Percentiles rank a stretch among this genome's conserved stretches.
Evolutionary conservation across 2,329 filamentous ascomycete species (phyloP).

Genomic region (Fonsecaea nubica): DNA sequence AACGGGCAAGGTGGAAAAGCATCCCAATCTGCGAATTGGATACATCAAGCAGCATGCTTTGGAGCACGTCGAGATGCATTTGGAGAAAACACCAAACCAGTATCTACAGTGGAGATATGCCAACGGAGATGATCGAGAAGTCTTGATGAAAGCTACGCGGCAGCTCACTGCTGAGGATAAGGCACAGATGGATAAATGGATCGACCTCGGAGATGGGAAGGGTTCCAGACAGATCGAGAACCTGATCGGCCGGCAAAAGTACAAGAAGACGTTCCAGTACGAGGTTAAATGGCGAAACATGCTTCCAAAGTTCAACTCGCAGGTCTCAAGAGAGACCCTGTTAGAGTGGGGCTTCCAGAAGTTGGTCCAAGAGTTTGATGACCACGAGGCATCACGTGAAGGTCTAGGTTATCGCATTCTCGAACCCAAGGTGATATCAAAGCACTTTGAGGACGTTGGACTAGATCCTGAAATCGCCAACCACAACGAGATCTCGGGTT

Average conservation of each 20-base stretch:
- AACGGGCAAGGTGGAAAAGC: constrained; percentile 89
- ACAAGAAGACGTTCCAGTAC: constrained; percentile 76
- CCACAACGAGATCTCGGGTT: constrained; percentile 95
- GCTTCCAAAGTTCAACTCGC: constrained; percentile 90
- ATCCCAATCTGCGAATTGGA: constrained; percentile 96
- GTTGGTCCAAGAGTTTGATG: constrained; percentile 95
- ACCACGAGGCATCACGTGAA: constrained; percentile 97
- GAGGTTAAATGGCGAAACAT: constrained; percentile 78
- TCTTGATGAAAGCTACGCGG: constrained; percentile 96
- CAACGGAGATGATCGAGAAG: constrained; percentile 95
- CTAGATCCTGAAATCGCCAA: constrained; percentile 97
- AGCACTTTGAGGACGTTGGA: constrained; percentile 97
- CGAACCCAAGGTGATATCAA: constrained; percentile 89
- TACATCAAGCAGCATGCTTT: constrained; percentile 99
- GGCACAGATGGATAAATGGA: constrained; percentile 86
- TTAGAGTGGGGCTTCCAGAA: constrained; percentile 86
- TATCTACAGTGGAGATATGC: constrained; percentile 99
- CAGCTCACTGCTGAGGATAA: constrained; percentile 83
- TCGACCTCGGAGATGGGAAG: constrained; percentile 84
- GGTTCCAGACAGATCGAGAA: constrained; percentile 79
- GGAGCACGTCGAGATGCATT: constrained; percentile 99
- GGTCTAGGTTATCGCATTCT: constrained; percentile 95
- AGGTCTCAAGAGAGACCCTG: constrained; percentile 92
- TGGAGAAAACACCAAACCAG: constrained; percentile 99
- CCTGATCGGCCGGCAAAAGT: constrained; percentile 95